phyloP scores from a whole-genome alignment of 1,139 yeast species.

The Candida sanyaensis region DNA sequence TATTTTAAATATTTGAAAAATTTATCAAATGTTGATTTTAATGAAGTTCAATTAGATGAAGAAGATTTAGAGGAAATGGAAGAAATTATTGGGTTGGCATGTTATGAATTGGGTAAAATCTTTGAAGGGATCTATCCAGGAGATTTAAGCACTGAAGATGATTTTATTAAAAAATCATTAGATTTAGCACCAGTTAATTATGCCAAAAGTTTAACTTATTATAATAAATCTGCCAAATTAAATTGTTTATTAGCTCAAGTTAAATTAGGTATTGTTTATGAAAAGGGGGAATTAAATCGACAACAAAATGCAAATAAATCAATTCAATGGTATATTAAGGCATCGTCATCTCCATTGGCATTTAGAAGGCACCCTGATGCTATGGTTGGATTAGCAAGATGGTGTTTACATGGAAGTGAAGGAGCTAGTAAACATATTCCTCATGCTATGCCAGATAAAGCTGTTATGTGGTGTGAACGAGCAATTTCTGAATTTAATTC shows the following conservation, averaged over 20 bases:
- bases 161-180: slow-evolving; percentile 35
- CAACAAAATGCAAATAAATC: slow-evolving; percentile 69
- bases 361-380: slow-evolving; percentile 79
- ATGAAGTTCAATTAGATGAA: slow-evolving; percentile 36
- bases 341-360: slow-evolving; percentile 57
- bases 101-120: slow-evolving; percentile 62
- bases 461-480: slow-evolving; percentile 86
- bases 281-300: slow-evolving; percentile 76
- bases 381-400: slow-evolving; percentile 85
- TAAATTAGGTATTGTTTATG: slow-evolving; percentile 83
- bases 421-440: slow-evolving; percentile 56
- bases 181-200: slow-evolving; percentile 51
- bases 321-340: slow-evolving; percentile 86
- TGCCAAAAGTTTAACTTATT: slow-evolving; percentile 65
- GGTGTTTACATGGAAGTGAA: slow-evolving; percentile 85
- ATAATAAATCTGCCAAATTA: slow-evolving; percentile 74
- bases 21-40: slow-evolving; percentile 37
- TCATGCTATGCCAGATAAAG: slow-evolving; percentile 70
- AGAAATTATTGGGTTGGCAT: slow-evolving; percentile 45
- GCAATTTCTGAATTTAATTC: slow-evolving; percentile 75
- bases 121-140: slow-evolving; percentile 67
- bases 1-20: slow-evolving; percentile 40
- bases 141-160: slow-evolving; percentile 39
- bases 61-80: slow-evolving; percentile 46
- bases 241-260: slow-evolving; percentile 83